phyloP scores from a whole-genome alignment of 2,329 filamentous ascomycete genomes.

The Neofusicoccum cordaticola region DNA sequence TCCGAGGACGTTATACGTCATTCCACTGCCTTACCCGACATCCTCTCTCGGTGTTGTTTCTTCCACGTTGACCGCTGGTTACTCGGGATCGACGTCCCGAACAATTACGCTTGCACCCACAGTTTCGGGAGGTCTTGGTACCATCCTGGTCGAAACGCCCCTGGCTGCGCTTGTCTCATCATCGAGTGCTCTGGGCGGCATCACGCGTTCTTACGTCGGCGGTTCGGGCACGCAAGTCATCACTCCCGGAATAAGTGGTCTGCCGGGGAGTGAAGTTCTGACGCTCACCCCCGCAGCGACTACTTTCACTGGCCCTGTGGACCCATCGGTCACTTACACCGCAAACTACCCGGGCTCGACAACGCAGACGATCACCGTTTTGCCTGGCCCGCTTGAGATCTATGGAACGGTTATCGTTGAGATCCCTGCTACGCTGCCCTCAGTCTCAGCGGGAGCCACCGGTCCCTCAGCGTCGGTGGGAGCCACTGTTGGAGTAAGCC shows the following conservation, averaged over 20 bases:
- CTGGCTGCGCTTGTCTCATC: too few species aligned
- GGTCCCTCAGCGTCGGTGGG: neutral
- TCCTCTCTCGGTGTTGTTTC: neutral
- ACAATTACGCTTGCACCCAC: neutral
- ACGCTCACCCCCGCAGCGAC: neutral
- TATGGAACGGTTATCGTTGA: neutral
- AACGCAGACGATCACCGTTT: neutral
- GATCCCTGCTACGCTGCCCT: neutral
- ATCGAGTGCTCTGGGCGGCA: neutral
- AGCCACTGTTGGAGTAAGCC: too few species aligned
- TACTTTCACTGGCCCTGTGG: neutral
- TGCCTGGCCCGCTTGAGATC: neutral
- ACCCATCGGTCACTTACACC: neutral
- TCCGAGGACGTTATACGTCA: neutral
- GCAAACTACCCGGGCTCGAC: neutral
- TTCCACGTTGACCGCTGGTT: neutral
- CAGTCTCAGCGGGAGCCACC: neutral
- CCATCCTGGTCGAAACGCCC: neutral
- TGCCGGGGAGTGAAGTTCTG: neutral
- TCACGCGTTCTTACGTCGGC: neutral
- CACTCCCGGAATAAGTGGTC: neutral
- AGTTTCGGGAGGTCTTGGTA: neutral
- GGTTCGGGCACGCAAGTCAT: neutral
- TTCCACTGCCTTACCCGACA: neutral
- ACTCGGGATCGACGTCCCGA: neutral